Base-by-base conservation (phyloP, 768 basidiomycete species). In the Fomitopsis pulvina region DNA sequence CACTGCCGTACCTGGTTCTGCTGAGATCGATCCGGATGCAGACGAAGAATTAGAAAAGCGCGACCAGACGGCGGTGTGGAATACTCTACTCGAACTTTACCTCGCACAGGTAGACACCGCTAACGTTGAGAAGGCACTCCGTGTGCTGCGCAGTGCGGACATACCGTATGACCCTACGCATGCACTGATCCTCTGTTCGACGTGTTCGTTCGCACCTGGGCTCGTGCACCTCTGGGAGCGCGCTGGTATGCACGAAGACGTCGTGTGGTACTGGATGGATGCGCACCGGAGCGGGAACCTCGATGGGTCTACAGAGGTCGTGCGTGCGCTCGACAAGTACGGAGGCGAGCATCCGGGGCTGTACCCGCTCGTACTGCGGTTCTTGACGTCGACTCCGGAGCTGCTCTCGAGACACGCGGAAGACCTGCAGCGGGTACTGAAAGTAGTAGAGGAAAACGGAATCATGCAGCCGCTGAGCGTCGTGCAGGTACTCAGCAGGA, bases 211-310 rank as follows among this genome's bases (percentile, higher is more conserved):
- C 59, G 92, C 84, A 0, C 78, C 80, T 0, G 96, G 96, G 1
- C 76, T 95, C 10, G 87, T 98, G 2, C 68, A 89, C 4, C 74
- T 98, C 2, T 98, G 93, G 90, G 96, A 96, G 69, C 82, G 79
- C 53, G 73, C 93, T 70, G 92, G 88, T 6, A 94, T 96, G 95
- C 90, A 92, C 63, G 95, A 97, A 59, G 94, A 96, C 57, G 83
- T 98, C 41, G 63, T 98, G 26, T 78, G 93, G 21, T 96, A 90
- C 70, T 93, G 87, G 85, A 94, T 95, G 79, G 87, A 89, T 51
- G 75, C 75, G 52, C 74, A 85, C 51, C 54, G 57, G 18, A 75
- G 76, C 16, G 75, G 76, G 1, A 68, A 58, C 7, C 30, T 60
- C 0, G 57, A 65, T 7, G 67, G 72, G 1, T 74, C 74, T 9